These are phyloP conservation scores for Tricholoma terreum DNA, from an alignment of 768 basidiomycete species.

Conservation along the genomic window DNA sequence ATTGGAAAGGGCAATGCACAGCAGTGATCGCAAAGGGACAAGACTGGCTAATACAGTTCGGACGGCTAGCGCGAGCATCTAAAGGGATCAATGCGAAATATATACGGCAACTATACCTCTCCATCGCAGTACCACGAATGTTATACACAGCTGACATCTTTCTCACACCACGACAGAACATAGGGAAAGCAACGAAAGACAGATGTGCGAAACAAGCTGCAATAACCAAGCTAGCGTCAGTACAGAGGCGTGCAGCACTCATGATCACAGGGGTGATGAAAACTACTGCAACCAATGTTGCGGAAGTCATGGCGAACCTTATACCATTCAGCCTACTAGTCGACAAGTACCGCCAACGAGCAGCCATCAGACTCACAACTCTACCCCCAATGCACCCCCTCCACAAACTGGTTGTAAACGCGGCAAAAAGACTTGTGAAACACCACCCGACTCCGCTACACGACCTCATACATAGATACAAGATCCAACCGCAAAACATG, in stretches of 20 bases:
- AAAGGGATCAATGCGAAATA: slow-evolving; percentile 16
- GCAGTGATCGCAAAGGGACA: slow-evolving; percentile 6
- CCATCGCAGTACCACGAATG: no score
- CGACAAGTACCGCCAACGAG: background rate
- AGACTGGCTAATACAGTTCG: background rate
- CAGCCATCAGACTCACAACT: no score
- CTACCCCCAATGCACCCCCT: no score
- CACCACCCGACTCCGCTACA: no score
- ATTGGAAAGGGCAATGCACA: slow-evolving; percentile 10
- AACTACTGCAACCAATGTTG: slow-evolving; percentile 15
- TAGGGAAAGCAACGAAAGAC: background rate
- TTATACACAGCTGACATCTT: no score
- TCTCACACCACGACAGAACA: slow-evolving; percentile 13
- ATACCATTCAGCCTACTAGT: background rate
- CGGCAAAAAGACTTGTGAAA: no score
- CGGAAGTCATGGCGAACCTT: slow-evolving; percentile 16
- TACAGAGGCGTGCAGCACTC: slow-evolving; percentile 19
- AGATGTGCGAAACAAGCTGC: slow-evolving; percentile 10
- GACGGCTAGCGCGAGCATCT: slow-evolving; percentile 8
- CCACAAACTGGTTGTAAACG: no score
- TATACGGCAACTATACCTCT: no score
- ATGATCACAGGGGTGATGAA: slow-evolving; percentile 20
- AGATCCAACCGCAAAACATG: no score
- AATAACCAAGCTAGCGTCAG: slow-evolving; percentile 8
- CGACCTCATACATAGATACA: no score